Evolutionary conservation across 768 basidiomycete genomes (phyloP).

Genomic region (Hypholoma fasciculare): DNA sequence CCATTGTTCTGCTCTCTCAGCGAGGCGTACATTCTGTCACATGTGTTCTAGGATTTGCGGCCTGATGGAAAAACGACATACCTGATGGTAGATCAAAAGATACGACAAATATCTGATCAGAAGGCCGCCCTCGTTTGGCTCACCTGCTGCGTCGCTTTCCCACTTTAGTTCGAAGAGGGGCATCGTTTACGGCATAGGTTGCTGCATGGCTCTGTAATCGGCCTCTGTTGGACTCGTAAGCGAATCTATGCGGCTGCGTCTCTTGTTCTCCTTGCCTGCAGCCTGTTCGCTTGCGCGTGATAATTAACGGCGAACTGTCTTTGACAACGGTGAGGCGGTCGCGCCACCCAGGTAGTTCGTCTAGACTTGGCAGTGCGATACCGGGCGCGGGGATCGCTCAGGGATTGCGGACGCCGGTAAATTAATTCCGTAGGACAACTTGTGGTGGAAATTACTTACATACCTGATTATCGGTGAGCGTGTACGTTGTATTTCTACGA

Average conservation of each 20-base stretch:
- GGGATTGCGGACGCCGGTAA: not conserved
- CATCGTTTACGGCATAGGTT: not conserved
- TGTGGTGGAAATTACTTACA: too few relatives aligned
- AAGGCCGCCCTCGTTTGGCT: not conserved
- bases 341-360: not conserved
- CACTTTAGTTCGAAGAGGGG: not conserved
- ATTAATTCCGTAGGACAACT: not conserved
- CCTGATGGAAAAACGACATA: too few relatives aligned
- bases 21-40: too few relatives aligned
- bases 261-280: not conserved
- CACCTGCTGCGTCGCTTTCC: not conserved
- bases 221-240: not conserved
- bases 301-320: not conserved
- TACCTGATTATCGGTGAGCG: too few relatives aligned
- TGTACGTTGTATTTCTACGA: too few relatives aligned
- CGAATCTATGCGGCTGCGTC: not conserved
- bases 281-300: not conserved
- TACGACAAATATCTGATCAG: not conserved
- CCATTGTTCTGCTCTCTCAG: too few relatives aligned
- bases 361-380: not conserved
- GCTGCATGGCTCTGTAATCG: not conserved
- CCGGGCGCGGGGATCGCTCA: not conserved
- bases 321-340: not conserved
- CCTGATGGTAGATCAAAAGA: not conserved
- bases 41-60: too few relatives aligned